Percentiles rank a stretch among this genome's conserved stretches.
phyloP scores from a whole-genome alignment of 2,329 filamentous ascomycete species.

The Verticillium isaacii region DNA sequence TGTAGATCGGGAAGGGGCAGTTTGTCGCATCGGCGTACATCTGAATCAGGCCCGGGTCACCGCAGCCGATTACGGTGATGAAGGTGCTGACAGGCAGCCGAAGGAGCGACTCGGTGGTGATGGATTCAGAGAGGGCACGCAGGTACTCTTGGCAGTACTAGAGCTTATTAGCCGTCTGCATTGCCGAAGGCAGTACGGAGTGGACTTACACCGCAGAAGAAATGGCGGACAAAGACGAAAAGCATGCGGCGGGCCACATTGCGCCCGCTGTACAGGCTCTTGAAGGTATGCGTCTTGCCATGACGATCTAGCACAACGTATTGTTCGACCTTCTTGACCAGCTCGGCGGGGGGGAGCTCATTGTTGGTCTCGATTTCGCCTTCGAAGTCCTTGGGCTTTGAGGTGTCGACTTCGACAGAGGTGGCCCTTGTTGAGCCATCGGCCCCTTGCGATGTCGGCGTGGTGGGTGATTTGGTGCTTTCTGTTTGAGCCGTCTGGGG shows the following conservation, averaged over 20 bases:
- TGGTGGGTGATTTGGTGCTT: conserved; percentile 3
- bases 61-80: conserved; percentile 69
- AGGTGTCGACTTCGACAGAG: conserved; percentile 29
- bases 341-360: conserved; percentile 44
- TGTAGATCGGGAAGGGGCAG: conserved; percentile 72
- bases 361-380: conserved; percentile 53
- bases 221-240: conserved; percentile 72
- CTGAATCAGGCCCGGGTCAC: conserved; percentile 61
- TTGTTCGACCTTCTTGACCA: conserved; percentile 46
- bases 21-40: conserved; percentile 58
- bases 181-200: background rate
- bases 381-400: conserved; percentile 46
- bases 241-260: conserved; percentile 55
- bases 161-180: conserved; percentile 1
- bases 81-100: conserved; percentile 52
- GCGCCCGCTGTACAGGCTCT: conserved; percentile 54
- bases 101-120: conserved; percentile 47
- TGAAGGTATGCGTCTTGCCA: conserved; percentile 57
- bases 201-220: conserved; percentile 69
- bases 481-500: background rate
- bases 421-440: conserved; percentile 7
- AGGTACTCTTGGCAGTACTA: conserved; percentile 76
- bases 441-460: conserved; percentile 5
- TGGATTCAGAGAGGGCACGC: conserved; percentile 52
- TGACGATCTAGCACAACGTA: conserved; percentile 57